Evolutionary conservation across 257 asterid genomes (phyloP), one percentile per base, ranked within the genome.

Genomic region (Ballota nigra): DNA sequence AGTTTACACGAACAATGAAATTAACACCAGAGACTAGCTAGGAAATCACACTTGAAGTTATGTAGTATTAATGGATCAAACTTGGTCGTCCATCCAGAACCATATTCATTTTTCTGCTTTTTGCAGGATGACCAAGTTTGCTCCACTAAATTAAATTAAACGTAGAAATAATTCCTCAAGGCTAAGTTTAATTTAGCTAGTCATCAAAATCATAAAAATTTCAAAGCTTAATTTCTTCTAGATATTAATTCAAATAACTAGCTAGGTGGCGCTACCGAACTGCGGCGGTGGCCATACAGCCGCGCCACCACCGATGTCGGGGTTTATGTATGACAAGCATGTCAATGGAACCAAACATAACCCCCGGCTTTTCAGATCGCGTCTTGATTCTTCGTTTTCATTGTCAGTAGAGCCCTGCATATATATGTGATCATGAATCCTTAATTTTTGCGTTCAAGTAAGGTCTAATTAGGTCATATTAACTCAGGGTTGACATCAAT

Each of bases 71-170:
- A 91, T 91, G 97, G 95, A 91, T 87, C 96, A 91, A 87, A 84
- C 88, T 86, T 91, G 97, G 97, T 91, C 97, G 96, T 91, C 97
- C 81, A 83, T 84, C 85, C 86, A 58, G 59, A 47, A 62, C 47
- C 53, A 34, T 51, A 34, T 57, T 3, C 41, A 0, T 49, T 43
- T 43, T 53, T 52, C 51, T 8, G 68, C 53, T 53, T 68, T 36
- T 82, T 73, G 18, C 47, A 75, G 85, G 85, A 86, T 84, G 97
- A 89, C 97, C 96, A 91, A 87, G 85, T 80, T 86, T 91, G 93
- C 83, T 91, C 97, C 95, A 91, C 67, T 69, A 79, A 72, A 71
- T 24, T 70, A 22, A 76, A 74, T 66, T 63, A 57, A 69, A 47
- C 43, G 18, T 15, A 13, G 16, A 18, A 15, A 56, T 16, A 41